Percentiles rank a stretch among this genome's conserved stretches.
Evolutionary conservation across 202 grass and related monocot genomes (phyloP).

Genomic region (Zoysia matrella): DNA sequence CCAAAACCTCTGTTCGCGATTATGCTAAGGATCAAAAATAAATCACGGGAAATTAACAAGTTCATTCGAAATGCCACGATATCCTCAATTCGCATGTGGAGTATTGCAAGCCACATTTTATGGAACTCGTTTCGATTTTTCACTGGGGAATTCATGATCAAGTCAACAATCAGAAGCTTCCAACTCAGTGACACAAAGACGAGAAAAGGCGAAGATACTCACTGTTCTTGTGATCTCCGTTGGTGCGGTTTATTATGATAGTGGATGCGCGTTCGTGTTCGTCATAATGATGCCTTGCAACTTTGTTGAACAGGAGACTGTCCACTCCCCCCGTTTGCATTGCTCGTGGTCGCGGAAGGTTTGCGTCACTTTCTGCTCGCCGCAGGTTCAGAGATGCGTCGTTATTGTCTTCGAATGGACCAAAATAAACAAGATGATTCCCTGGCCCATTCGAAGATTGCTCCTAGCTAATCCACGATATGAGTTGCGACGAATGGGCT

Average conservation of each 20-base stretch:
- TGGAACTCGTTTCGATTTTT: neutral
- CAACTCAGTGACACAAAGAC: neutral
- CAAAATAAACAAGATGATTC: conserved; percentile 21
- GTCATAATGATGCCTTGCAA: neutral
- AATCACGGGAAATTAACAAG: neutral
- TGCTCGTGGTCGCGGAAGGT: neutral
- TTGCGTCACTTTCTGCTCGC: neutral
- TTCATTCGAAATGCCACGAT: neutral
- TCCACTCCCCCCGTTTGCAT: neutral
- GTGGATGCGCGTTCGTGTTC: neutral
- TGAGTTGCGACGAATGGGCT: neutral
- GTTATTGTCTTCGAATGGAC: conserved; percentile 12
- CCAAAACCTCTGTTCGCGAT: neutral
- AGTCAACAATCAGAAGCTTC: conserved; percentile 26
- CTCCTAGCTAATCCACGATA: neutral
- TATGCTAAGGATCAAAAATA: no score
- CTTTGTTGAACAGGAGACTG: neutral
- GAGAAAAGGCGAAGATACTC: neutral
- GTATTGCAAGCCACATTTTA: neutral
- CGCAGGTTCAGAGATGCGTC: neutral
- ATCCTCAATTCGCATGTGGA: neutral
- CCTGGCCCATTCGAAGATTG: conserved; percentile 29
- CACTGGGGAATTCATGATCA: neutral
- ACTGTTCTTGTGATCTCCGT: neutral
- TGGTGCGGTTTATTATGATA: neutral